Evolutionary conservation across 257 asterid genomes (phyloP).

Genomic region (Verbascum thapsus): DNA sequence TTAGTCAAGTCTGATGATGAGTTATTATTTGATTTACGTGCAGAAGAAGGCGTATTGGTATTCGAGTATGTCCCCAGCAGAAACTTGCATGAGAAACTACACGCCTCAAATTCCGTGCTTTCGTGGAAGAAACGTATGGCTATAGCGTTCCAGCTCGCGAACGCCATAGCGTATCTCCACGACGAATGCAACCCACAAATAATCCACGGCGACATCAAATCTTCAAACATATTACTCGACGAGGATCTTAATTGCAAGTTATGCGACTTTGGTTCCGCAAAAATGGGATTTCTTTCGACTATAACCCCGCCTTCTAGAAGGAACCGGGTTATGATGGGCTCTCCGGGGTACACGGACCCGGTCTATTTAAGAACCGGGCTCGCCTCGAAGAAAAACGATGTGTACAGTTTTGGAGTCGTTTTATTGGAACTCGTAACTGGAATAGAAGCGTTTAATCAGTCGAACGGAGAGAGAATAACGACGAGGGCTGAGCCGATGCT

Average conservation of each 20-base stretch:
- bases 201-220: conserved; percentile 73
- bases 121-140: conserved; percentile 59
- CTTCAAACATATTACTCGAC: conserved; percentile 66
- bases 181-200: conserved; percentile 49
- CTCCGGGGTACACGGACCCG: conserved; percentile 84
- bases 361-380: conserved; percentile 64
- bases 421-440: conserved; percentile 72
- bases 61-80: conserved; percentile 64
- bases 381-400: conserved; percentile 65
- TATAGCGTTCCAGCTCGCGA: conserved; percentile 70
- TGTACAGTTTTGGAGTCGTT: conserved; percentile 65
- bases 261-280: conserved; percentile 79
- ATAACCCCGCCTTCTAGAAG: conserved; percentile 36
- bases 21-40: neutral
- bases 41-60: conserved; percentile 52
- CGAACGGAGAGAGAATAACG: conserved; percentile 49
- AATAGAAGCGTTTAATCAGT: conserved; percentile 47
- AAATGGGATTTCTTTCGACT: conserved; percentile 60
- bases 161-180: conserved; percentile 67
- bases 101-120: conserved; percentile 29
- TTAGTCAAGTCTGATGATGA: conserved; percentile 34
- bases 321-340: conserved; percentile 44
- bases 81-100: conserved; percentile 62
- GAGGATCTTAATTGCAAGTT: conserved; percentile 57
- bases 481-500: conserved; percentile 44